Evolutionary conservation across 306 rosid genomes (phyloP), one percentile per base, ranked within the genome.

Genomic region (Medicago truncatula): DNA sequence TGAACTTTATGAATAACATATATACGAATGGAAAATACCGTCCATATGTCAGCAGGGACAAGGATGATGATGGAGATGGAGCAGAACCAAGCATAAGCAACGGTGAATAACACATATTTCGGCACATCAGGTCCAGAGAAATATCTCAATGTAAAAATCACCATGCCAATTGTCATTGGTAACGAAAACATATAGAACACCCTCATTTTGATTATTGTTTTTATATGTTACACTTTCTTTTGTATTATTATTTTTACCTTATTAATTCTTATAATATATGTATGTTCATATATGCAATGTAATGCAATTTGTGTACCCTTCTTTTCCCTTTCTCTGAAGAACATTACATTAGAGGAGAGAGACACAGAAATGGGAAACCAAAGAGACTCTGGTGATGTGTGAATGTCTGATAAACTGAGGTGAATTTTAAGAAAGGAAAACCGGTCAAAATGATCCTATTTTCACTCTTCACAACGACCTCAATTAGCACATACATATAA

Each of bases 11-110:
- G 14, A 53, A 54, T 66, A 17, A 34, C 2, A 25, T 38, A 44
- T n/a, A 52, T 16, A 53, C 2, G 21, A 9, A 61, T 31, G 44
- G 65, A 67, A 68, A 78, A 75, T 86, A 95, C 98, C 92, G 89
- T 83, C 98, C 97, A 95, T 69, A 95, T 90, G 54, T 95, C 98
- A 28, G 98, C 97, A 18, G 98, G 97, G 81, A 95, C 98, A 49
- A 95, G 94, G 77, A 89, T 85, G 84, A 95, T 90, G 88, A 95
- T 84, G 87, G 98, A 89, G 80, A 92, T 81, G 28, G 98, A 95
- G 70, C 97, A 95, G 76, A 95, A 95, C 97, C 98, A 92, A 62
- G 98, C 85, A 81, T 95, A 95, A 31, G 92, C 97, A 74, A 95
- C 97, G 47, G 97, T 90, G 81, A 87, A 84, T 68, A 85, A 82